Evolutionary conservation across 2,329 filamentous ascomycete genomes (phyloP).

Genomic region (Pseudonectria buxi): DNA sequence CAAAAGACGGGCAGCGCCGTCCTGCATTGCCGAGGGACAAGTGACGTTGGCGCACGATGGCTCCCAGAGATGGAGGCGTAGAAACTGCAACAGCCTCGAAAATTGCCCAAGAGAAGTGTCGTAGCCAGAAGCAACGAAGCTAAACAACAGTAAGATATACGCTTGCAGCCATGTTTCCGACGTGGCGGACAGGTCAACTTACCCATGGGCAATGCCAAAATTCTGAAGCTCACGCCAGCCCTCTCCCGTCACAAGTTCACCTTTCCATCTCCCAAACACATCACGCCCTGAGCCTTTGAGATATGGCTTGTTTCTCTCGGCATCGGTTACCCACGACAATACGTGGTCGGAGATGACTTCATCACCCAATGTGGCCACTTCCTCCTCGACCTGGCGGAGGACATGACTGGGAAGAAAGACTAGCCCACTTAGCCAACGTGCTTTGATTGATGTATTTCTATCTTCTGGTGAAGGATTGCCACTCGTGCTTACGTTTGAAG

Average conservation of each 20-base stretch:
- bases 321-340: conserved; percentile 54
- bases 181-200: conserved; percentile 2
- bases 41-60: conserved; percentile 53
- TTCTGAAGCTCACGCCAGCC: conserved; percentile 60
- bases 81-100: conserved; percentile 53
- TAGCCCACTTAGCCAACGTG: conserved; percentile 17
- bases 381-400: conserved; percentile 32
- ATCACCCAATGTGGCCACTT: conserved; percentile 41
- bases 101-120: conserved; percentile 44
- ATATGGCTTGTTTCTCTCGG: conserved; percentile 58
- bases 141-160: conserved; percentile 12
- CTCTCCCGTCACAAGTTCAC: conserved; percentile 55
- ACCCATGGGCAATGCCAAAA: conserved; percentile 51
- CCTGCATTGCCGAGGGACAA: conserved; percentile 62
- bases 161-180: no score
- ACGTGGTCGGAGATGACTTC: conserved; percentile 47
- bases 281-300: conserved; percentile 50
- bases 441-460: no score
- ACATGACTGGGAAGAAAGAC: conserved; percentile 43
- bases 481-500: conserved; percentile 38
- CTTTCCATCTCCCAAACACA: conserved; percentile 53
- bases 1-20: conserved; percentile 51
- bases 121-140: conserved; percentile 54
- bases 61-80: conserved; percentile 51
- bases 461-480: not conserved